Percentiles rank a stretch among this genome's conserved stretches.
These are phyloP conservation scores for Monosporozyma servazzii DNA, from an alignment of 805 yeast species.

Conservation along the genomic window DNA sequence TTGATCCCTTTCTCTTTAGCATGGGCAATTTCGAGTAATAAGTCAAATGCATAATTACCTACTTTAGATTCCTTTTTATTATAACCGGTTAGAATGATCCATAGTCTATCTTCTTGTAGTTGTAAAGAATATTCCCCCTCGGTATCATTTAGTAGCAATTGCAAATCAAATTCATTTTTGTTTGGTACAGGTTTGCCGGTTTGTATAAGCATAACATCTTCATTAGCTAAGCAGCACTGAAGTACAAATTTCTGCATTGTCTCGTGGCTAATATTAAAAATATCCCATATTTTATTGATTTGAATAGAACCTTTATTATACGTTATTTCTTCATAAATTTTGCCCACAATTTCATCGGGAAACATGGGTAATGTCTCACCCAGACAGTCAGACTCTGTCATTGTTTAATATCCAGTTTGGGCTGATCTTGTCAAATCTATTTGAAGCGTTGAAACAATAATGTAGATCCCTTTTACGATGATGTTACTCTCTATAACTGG, in stretches of 20 bases:
- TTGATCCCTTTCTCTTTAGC: conserved; percentile 48
- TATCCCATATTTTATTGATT: conserved; percentile 12
- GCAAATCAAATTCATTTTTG: conserved; percentile 1
- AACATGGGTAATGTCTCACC: conserved; percentile 7
- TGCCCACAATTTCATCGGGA: conserved; percentile 27
- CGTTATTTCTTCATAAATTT: conserved; percentile 24
- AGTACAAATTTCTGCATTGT: conserved; percentile 15
- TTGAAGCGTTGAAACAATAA: background rate
- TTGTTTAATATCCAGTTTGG: background rate
- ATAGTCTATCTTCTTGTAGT: conserved; percentile 48
- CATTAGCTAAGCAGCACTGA: conserved; percentile 9
- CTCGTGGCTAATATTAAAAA: conserved; percentile 7
- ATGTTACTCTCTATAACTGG: background rate
- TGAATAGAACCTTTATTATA: conserved; percentile 20
- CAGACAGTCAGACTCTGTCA: background rate
- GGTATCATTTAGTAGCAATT: background rate
- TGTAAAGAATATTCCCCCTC: conserved; percentile 16
- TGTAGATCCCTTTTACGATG: background rate
- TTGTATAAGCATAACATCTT: conserved; percentile 4
- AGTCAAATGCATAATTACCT: conserved; percentile 47
- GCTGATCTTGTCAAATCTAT: background rate
- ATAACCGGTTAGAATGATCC: conserved; percentile 49
- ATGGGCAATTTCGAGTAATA: conserved; percentile 52
- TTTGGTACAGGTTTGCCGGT: background rate
- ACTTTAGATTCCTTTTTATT: conserved; percentile 41